Conservation (phyloP, 2,329 filamentous ascomycete species). For the Fonsecaea erecta region DNA sequence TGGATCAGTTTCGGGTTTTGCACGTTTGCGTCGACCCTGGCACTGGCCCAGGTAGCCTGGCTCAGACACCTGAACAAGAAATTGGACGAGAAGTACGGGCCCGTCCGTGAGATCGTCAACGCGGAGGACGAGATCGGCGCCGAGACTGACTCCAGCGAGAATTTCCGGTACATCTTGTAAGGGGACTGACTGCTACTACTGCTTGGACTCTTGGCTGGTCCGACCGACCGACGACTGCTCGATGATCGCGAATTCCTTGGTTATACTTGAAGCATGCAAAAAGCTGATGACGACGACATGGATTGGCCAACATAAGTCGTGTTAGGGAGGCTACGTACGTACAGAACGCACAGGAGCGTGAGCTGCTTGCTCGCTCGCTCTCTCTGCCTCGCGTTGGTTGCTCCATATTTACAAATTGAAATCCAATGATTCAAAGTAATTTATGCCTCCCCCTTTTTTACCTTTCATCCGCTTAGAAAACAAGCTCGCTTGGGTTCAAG, state of each 20-base stretch:
- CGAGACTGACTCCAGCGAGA: constrained; percentile 43
- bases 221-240: too few relatives aligned
- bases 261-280: too few relatives aligned
- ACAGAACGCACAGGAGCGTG: background rate
- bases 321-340: background rate
- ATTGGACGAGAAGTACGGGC: constrained; percentile 32
- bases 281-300: too few relatives aligned
- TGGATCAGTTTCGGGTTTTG: constrained; percentile 66
- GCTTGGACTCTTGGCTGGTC: too few relatives aligned
- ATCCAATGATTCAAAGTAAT: background rate
- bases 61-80: constrained; percentile 38
- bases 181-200: too few relatives aligned
- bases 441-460: background rate
- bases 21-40: constrained; percentile 42
- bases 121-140: constrained; percentile 26
- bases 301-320: background rate
- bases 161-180: constrained; percentile 29
- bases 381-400: too few relatives aligned
- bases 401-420: background rate
- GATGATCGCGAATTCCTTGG: too few relatives aligned
- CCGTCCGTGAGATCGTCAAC: constrained; percentile 39
- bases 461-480: background rate
- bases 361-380: background rate
- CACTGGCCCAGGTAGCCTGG: constrained; percentile 30
- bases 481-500: background rate